Percentiles rank a stretch among this genome's conserved stretches.
Conservation (phyloP, 139 green algal genomes). For the Closterium sp. region DNA sequence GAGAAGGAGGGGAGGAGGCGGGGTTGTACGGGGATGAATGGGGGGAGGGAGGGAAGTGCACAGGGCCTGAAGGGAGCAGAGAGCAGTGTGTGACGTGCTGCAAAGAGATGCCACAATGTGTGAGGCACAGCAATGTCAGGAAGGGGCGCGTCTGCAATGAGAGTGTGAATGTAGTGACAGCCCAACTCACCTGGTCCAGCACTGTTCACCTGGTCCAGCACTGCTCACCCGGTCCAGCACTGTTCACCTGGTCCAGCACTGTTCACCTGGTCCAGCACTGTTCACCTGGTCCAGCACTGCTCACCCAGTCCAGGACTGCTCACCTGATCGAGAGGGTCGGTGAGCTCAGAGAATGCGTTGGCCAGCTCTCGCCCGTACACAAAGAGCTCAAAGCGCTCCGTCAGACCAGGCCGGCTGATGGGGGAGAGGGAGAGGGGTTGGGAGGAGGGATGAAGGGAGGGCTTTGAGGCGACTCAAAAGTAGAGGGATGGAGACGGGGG, state of each 20-base stretch:
- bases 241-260: too few species aligned
- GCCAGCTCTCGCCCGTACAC: constrained; percentile 89
- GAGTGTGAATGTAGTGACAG: too few species aligned
- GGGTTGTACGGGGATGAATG: neutral
- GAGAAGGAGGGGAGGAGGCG: neutral
- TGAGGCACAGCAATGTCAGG: too few species aligned
- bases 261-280: too few species aligned
- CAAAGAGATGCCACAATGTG: neutral
- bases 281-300: too few species aligned
- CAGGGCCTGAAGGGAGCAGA: neutral
- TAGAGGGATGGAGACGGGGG: constrained; percentile 91
- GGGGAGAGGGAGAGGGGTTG: neutral
- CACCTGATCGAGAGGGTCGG: constrained; percentile 90
- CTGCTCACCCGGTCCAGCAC: too few species aligned
- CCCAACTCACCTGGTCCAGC: neutral
- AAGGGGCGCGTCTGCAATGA: too few species aligned
- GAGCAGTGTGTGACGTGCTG: neutral
- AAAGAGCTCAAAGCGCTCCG: constrained; percentile 98
- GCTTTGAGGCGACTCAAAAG: neutral
- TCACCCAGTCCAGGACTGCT: neutral
- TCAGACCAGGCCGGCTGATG: constrained; percentile 66
- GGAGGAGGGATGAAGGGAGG: neutral
- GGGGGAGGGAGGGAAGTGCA: neutral
- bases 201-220: too few species aligned
- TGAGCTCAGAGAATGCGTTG: constrained; percentile 95